phyloP scores from a whole-genome alignment of 176 grass and related monocot species.

The Pharus latifolius region DNA sequence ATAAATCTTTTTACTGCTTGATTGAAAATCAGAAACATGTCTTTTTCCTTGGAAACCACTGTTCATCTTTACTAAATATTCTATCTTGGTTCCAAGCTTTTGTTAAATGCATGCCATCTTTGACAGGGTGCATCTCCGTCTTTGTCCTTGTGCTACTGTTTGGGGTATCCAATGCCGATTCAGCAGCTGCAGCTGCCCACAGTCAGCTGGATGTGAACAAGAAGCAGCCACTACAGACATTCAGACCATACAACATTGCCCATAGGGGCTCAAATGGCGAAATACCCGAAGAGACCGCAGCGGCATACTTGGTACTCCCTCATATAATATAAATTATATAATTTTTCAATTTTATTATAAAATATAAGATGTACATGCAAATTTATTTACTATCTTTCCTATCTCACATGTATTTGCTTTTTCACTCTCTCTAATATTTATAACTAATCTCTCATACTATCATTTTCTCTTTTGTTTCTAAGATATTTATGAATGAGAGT shows the following conservation, averaged over 20 bases:
- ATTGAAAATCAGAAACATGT: not conserved
- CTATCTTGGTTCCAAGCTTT: not conserved
- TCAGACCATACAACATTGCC: conserved; percentile 56
- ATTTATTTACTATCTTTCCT: too few species aligned
- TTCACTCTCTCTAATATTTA: too few species aligned
- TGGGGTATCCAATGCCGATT: conserved; percentile 5
- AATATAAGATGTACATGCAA: too few species aligned
- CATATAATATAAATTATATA: too few species aligned
- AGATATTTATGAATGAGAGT: too few species aligned
- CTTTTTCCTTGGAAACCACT: too few species aligned
- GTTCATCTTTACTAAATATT: not conserved
- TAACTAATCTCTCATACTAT: too few species aligned
- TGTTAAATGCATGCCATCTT: not conserved
- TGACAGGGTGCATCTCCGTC: conserved; percentile 27
- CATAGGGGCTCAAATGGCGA: conserved; percentile 54
- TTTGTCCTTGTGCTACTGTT: conserved; percentile 19
- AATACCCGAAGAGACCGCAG: conserved; percentile 46
- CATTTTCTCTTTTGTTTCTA: too few species aligned
- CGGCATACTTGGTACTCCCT: conserved; percentile 51
- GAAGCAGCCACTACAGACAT: conserved; percentile 46
- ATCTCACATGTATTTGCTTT: too few species aligned
- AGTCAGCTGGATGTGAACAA: conserved; percentile 14
- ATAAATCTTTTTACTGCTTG: not conserved
- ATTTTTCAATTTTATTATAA: too few species aligned
- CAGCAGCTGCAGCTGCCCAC: not conserved